Base-by-base conservation (phyloP, 306 rosid species). In the Vigna trinervia region DNA sequence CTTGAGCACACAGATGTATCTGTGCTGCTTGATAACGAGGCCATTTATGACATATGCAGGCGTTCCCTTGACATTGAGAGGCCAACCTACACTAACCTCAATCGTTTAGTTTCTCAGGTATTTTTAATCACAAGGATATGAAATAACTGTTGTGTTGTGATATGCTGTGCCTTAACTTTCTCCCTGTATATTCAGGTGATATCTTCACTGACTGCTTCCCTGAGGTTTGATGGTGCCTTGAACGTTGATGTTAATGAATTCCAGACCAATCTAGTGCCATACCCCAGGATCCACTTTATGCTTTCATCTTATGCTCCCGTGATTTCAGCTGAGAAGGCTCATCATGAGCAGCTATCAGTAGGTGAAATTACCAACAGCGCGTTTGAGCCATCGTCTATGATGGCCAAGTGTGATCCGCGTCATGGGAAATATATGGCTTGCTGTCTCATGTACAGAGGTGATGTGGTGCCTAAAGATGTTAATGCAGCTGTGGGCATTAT, bases 251-350 rank as follows among this genome's bases (percentile, higher is more conserved):
- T 92, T 19, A 92, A 90, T 20, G 97, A 92, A 20, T 92, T 92
- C 86, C 97, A 92, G 86, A 92, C 97, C 26, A 92, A 92, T 83
- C 75, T 92, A 61, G 97, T 92, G 19, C 97, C 97, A 9, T 92
- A 92, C 67, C 97, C 97, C 14, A 88, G 97, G 72, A 92, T 92
- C 82, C 97, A 92, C 81, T 92, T 92, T 64, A 92, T 92, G 97
- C 97, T 92, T 73, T 92, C 97, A 52, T 92, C 97, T 5, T 92
- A 92, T 82, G 97, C 97, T 26, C 97, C 97, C 43, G 87, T 84
- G 51, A 84, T 84, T 32, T 84, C 87, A 36, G 87, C 85, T 8
- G 87, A 22, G 62, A 92, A 89, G 84, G 97, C 97, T 12, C 90
- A 89, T 75, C 97, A 92, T 39, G 97, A 92, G 82, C 97, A 92